Conservation (phyloP, 108 stramenopile species). For the Pseudonitzschia multiseries region DNA sequence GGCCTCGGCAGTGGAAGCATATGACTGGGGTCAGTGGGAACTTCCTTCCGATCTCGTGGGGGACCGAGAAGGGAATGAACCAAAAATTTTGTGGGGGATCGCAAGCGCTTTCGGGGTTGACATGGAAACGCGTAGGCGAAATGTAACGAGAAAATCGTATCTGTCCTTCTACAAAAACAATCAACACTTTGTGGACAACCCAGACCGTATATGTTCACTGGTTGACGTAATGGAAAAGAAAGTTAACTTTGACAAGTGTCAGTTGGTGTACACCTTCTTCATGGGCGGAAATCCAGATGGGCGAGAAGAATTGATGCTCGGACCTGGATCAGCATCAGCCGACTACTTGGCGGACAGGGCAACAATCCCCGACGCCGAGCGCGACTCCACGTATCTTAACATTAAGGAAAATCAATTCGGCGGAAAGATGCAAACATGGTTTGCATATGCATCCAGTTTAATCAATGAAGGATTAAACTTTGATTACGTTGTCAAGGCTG, state of each 20-base stretch:
- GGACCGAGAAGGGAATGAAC: background rate
- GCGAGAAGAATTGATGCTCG: slow-evolving; percentile 1
- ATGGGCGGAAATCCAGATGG: slow-evolving; percentile 27
- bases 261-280: slow-evolving; percentile 22
- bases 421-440: slow-evolving; percentile 35
- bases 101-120: slow-evolving; percentile 9
- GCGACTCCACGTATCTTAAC: slow-evolving; percentile 19
- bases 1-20: no score
- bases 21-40: background rate
- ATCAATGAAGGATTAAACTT: slow-evolving; percentile 20
- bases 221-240: slow-evolving; percentile 5
- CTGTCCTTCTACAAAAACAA: slow-evolving; percentile 16
- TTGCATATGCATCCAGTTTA: slow-evolving; percentile 28
- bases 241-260: slow-evolving; percentile 18
- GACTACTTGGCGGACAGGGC: slow-evolving; percentile 12
- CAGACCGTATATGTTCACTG: slow-evolving; percentile 10
- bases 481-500: slow-evolving; percentile 35
- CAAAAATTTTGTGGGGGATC: slow-evolving; percentile 20
- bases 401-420: slow-evolving; percentile 20
- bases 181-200: slow-evolving; percentile 7
- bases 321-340: background rate
- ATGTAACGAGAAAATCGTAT: background rate
- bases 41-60: background rate
- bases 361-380: slow-evolving; percentile 10
- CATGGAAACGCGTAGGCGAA: slow-evolving; percentile 9